Evolutionary conservation across 148 eudicot species (phyloP), one percentile per base, ranked within the genome.

Genomic region (Agrostemma githago): DNA sequence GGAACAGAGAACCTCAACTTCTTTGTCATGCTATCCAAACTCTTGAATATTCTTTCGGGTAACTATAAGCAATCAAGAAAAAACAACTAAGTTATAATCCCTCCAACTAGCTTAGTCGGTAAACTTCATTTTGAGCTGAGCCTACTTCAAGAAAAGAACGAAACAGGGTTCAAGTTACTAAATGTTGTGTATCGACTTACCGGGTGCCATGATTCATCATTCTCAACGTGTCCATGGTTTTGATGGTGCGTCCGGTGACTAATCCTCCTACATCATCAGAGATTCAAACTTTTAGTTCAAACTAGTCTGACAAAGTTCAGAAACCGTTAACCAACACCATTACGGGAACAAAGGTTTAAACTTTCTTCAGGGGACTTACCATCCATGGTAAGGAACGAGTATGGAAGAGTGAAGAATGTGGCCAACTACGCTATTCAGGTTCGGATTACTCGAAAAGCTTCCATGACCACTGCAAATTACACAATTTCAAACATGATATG

Each of bases 361-460:
- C 2, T 17, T 10, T 37, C 10, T 20, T 39, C 53, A 38, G 37
- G 10, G 3, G 65, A 74, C 83, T 57, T 84, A 90, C 96, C 96
- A 90, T 80, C 96, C 96, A 88, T 90, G 96, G 64, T 90, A 90
- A 37, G 96, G 96, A 59, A 90, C 96, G 54, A 90, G 96, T 78
- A 90, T 90, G 40, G 90, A 86, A 74, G 96, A 88, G 83, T 90
- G 96, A 76, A 90, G 89, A 76, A 90, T 42, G 74, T 90, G 92
- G 20, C 96, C 96, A 20, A 74, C 88, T 16, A 88, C 86, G 74
- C 89, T 90, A 74, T 90, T 90, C 72, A 90, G 63, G 81, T 85
- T 90, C 43, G 73, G 84, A 70, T 85, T 65, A 76, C 80, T 85
- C 14, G 96, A 90, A 85, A 90, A 90, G 79, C 96, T 90, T 66